Evolutionary conservation across 306 rosid genomes (phyloP).

Genomic region (Fragaria vesca): DNA sequence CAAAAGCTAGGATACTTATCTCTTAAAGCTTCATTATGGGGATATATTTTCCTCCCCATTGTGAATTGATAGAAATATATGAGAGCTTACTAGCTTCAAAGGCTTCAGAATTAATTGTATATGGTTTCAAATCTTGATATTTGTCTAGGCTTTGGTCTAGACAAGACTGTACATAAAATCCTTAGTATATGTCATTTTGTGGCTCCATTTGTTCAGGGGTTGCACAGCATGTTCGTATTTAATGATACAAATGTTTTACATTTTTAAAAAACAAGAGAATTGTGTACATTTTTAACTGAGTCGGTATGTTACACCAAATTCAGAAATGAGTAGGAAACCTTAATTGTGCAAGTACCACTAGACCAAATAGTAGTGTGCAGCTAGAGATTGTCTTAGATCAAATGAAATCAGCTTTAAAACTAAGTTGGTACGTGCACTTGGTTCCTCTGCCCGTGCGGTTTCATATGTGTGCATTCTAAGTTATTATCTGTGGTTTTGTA

Average conservation of each 20-base stretch:
- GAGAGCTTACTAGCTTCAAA: slow-evolving; percentile 25
- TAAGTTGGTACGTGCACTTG: not conserved
- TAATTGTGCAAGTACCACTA: not conserved
- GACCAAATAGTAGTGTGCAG: not conserved
- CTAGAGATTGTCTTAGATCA: not conserved
- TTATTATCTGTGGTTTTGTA: not conserved
- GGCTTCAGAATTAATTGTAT: slow-evolving; percentile 30
- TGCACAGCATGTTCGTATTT: not conserved
- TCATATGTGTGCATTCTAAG: not conserved
- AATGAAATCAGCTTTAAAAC: not conserved
- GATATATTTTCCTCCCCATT: slow-evolving; percentile 38
- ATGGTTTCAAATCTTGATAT: slow-evolving; percentile 33
- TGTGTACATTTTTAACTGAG: not conserved
- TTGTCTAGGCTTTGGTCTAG: slow-evolving; percentile 23
- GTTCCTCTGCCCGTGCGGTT: not conserved
- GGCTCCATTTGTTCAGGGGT: not conserved
- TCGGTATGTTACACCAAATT: not conserved
- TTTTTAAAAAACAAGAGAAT: not conserved
- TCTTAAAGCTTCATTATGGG: slow-evolving; percentile 43
- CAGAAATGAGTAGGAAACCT: not conserved
- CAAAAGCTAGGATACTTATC: slow-evolving; percentile 38
- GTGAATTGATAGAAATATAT: slow-evolving; percentile 42
- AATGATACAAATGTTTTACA: not conserved
- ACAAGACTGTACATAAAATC: slow-evolving; percentile 16
- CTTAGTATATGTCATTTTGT: not conserved